Evolutionary conservation across 345 rosid genomes (phyloP).

Genomic region (Gossypium arboreum): DNA sequence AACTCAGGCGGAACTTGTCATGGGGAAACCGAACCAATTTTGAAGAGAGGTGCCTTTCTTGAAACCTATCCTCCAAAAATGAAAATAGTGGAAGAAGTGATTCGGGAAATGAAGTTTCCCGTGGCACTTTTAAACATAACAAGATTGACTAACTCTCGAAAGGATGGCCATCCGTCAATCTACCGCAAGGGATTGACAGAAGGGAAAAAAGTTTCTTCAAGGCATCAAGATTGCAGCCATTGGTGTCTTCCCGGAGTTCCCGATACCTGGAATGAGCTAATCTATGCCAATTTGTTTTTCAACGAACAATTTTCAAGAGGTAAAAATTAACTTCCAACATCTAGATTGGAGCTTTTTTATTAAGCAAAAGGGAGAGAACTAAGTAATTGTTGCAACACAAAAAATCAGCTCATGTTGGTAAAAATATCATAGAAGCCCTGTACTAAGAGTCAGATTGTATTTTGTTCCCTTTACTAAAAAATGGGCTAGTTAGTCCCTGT

Average conservation of each 20-base stretch:
- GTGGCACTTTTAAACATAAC: conserved; percentile 76
- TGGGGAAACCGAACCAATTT: conserved; percentile 69
- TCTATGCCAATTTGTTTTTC: conserved; percentile 59
- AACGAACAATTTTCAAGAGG: conserved; percentile 23
- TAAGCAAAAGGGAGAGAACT: neutral
- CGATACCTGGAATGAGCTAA: conserved; percentile 91
- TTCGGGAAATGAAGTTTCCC: conserved; percentile 50
- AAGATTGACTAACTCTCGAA: conserved; percentile 78
- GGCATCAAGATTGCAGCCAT: conserved; percentile 89
- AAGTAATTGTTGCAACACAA: neutral
- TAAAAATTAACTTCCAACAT: neutral
- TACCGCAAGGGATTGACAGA: conserved; percentile 49
- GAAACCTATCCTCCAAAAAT: conserved; percentile 71
- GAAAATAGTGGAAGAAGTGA: conserved; percentile 85
- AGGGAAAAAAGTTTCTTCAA: conserved; percentile 38
- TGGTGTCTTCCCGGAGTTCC: conserved; percentile 98
- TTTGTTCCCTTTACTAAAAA: too few relatives aligned
- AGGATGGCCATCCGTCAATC: conserved; percentile 89
- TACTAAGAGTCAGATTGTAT: too few relatives aligned
- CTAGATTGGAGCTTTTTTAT: neutral
- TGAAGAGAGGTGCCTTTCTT: conserved; percentile 49
- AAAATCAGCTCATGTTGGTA: neutral
- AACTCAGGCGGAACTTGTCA: conserved; percentile 87
- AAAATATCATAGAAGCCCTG: too few relatives aligned
- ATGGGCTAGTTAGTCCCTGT: too few relatives aligned